A percentile compares a stretch with the other conserved stretches of the same genome.
phyloP scores from a whole-genome alignment of 1,139 yeast genomes.

The Pneumocystis jirovecii region DNA sequence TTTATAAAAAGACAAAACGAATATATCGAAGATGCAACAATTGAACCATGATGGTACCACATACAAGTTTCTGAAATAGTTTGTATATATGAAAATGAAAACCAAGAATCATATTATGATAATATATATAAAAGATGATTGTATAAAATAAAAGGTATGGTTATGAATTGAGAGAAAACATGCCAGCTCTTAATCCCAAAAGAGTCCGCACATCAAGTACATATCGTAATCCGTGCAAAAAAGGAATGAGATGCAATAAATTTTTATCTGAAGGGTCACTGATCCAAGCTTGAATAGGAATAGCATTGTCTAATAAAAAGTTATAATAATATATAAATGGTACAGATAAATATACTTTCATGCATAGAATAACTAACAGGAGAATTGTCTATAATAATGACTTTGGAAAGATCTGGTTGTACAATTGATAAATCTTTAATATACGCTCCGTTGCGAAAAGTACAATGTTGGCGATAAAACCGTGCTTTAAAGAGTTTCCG shows the following conservation, averaged over 20 bases:
- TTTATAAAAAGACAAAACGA: not conserved
- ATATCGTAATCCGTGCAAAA: slow-evolving; percentile 61
- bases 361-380: slow-evolving; percentile 78
- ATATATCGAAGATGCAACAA: not conserved
- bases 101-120: not conserved
- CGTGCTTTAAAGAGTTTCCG: slow-evolving; percentile 41
- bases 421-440: slow-evolving; percentile 62
- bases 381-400: slow-evolving; percentile 77
- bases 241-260: slow-evolving; percentile 61
- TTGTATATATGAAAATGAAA: not conserved
- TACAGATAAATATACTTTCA: slow-evolving; percentile 23
- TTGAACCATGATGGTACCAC: not conserved
- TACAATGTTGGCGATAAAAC: slow-evolving; percentile 68
- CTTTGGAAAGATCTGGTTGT: slow-evolving; percentile 46
- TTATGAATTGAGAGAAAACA: slow-evolving; percentile 19
- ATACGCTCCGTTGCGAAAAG: slow-evolving; percentile 63
- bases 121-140: not conserved
- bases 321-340: not conserved
- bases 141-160: not conserved
- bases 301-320: slow-evolving; percentile 47
- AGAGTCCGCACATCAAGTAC: slow-evolving; percentile 79
- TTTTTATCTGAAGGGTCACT: slow-evolving; percentile 84
- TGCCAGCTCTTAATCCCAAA: slow-evolving; percentile 65
- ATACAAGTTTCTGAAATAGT: not conserved
- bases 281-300: slow-evolving; percentile 94